phyloP scores from a whole-genome alignment of 345 rosid genomes.

The Eucalyptus viminalis region DNA sequence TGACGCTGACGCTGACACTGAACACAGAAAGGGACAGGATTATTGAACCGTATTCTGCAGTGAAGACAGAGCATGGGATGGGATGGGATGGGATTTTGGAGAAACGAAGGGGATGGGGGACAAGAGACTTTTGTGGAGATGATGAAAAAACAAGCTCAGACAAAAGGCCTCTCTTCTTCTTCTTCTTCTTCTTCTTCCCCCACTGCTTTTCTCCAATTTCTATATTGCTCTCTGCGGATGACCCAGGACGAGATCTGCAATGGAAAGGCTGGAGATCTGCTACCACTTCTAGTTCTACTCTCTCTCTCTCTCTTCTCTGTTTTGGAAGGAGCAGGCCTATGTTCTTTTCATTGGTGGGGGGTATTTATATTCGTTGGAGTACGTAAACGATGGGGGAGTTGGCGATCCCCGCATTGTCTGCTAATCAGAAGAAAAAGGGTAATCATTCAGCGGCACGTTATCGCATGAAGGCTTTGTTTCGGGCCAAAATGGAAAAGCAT shows the following conservation, averaged over 20 bases:
- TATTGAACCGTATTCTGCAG: slow-evolving; percentile 4
- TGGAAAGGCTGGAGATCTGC: slow-evolving; percentile 17
- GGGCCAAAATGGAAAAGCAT: not conserved
- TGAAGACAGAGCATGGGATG: slow-evolving; percentile 10
- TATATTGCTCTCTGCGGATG: not conserved
- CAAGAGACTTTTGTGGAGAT: not conserved
- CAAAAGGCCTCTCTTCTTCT: not conserved
- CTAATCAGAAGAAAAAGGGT: not conserved
- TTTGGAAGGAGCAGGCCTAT: not conserved
- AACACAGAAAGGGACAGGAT: slow-evolving; percentile 25
- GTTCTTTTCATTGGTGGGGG: not conserved
- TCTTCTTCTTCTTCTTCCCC: not conserved
- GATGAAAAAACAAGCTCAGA: not conserved
- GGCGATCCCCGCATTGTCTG: not conserved
- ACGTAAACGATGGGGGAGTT: not conserved
- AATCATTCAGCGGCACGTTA: not conserved
- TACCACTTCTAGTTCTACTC: not conserved
- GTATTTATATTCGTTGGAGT: not conserved
- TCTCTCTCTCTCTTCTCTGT: not conserved
- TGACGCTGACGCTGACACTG: slow-evolving; percentile 5
- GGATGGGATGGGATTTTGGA: not conserved
- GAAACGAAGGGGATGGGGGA: not conserved
- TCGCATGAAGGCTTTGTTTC: not conserved
- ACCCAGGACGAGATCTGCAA: slow-evolving; percentile 11
- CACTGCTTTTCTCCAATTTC: not conserved